phyloP scores from a whole-genome alignment of 352 stramenopile genomes.

The Pythium guiyangense region DNA sequence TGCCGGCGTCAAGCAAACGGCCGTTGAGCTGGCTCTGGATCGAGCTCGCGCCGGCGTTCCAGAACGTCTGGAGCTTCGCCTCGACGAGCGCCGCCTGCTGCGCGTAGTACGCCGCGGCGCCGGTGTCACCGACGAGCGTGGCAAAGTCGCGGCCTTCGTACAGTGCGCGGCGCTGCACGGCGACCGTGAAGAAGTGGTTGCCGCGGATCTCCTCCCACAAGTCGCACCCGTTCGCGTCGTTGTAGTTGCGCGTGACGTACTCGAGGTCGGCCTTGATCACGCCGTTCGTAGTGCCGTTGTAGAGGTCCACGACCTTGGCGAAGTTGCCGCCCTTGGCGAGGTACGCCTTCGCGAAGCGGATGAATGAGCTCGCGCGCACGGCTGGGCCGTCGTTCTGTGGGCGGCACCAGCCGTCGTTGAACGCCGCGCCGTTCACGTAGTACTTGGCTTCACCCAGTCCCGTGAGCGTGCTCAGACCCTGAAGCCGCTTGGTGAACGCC shows the following conservation, averaged over 20 bases:
- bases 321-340: slow-evolving; percentile 17
- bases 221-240: too few relatives aligned
- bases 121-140: slow-evolving; percentile 15
- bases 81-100: slow-evolving; percentile 11
- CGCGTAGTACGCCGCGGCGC: slow-evolving; percentile 11
- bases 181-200: slow-evolving; percentile 24
- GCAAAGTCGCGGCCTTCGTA: slow-evolving; percentile 14
- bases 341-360: too few relatives aligned
- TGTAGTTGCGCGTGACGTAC: too few relatives aligned
- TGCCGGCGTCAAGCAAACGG: too few relatives aligned
- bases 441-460: slow-evolving; percentile 28
- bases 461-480: too few relatives aligned
- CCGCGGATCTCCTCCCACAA: slow-evolving; percentile 17
- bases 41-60: too few relatives aligned
- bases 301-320: too few relatives aligned
- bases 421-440: slow-evolving; percentile 16
- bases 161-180: slow-evolving; percentile 16
- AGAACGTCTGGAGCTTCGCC: slow-evolving; percentile 16
- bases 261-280: too few relatives aligned
- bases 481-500: too few relatives aligned
- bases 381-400: slow-evolving; percentile 23
- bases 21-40: too few relatives aligned
- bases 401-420: slow-evolving; percentile 21
- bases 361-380: slow-evolving; percentile 19
- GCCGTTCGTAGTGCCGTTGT: too few relatives aligned